Conservation (phyloP, 495 filamentous ascomycete genomes). For the Penicillium maclennaniae region DNA sequence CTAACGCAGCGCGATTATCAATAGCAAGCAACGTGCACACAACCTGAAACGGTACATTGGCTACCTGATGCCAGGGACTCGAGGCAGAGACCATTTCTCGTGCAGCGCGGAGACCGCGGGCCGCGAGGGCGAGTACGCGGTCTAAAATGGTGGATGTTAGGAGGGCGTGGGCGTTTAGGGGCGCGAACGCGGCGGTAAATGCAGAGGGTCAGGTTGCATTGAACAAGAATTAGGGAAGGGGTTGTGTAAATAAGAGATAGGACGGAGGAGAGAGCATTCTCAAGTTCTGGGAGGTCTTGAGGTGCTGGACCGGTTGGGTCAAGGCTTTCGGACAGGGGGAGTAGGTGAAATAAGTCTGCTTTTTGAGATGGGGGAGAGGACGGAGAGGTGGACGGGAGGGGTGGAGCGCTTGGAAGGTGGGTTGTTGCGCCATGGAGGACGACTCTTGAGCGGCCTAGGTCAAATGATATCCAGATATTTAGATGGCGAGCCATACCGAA, state of each 20-base stretch:
- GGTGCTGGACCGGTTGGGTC: conserved; percentile 36
- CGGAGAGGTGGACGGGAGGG: conserved; percentile 6
- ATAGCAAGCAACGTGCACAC: conserved; percentile 52
- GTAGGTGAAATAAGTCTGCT: conserved; percentile 38
- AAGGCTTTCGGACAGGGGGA: conserved; percentile 43
- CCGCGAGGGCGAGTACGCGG: conserved; percentile 32
- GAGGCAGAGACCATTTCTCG: conserved; percentile 32
- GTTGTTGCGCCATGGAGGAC: conserved; percentile 38
- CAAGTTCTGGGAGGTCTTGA: conserved; percentile 33
- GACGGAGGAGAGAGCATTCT: conserved; percentile 33
- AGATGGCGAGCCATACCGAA: conserved; percentile 49
- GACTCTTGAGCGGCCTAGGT: conserved; percentile 50
- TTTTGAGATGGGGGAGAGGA: conserved; percentile 1
- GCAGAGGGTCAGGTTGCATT: conserved; percentile 51
- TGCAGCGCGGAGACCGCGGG: conserved; percentile 36
- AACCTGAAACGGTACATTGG: conserved; percentile 53
- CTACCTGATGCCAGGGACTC: conserved; percentile 52
- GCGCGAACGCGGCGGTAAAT: conserved; percentile 49
- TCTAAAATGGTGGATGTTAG: conserved; percentile 32
- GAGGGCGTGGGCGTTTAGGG: conserved; percentile 33
- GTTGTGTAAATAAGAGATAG: conserved; percentile 34
- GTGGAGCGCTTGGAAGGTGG: conserved; percentile 18
- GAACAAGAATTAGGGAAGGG: conserved; percentile 40
- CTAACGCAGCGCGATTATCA: conserved; percentile 44
- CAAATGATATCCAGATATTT: conserved; percentile 51